Conservation (phyloP, 2,329 filamentous ascomycete genomes). For the Fusarium foetens region DNA sequence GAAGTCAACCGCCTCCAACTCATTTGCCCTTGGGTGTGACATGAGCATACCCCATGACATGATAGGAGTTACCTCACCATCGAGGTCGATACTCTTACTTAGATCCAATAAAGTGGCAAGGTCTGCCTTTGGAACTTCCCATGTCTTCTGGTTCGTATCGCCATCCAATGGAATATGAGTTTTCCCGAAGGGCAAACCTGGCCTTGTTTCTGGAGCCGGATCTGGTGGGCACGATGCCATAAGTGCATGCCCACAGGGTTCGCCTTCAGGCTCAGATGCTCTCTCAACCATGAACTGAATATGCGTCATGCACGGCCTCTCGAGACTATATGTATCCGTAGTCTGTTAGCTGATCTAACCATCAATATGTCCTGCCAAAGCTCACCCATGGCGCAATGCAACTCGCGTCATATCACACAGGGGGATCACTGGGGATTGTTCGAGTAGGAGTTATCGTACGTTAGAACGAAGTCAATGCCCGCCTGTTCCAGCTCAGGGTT, state of each 20-base stretch:
- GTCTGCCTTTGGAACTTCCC: conserved; percentile 80
- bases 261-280: conserved; percentile 67
- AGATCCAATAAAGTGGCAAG: conserved; percentile 85
- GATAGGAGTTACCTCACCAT: conserved; percentile 92
- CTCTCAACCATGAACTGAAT: conserved; percentile 80
- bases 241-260: conserved; percentile 86
- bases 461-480: conserved; percentile 90
- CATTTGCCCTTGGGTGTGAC: conserved; percentile 73
- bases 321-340: conserved; percentile 71
- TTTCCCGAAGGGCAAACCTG: conserved; percentile 64
- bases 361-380: conserved; percentile 28
- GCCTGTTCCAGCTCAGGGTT: conserved; percentile 80
- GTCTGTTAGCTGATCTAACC: conserved; percentile 56
- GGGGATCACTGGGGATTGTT: conserved; percentile 73
- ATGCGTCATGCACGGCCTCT: conserved; percentile 93
- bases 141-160: conserved; percentile 72
- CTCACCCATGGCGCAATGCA: conserved; percentile 33
- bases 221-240: conserved; percentile 92
- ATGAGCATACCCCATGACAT: conserved; percentile 92
- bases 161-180: conserved; percentile 50
- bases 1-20: conserved; percentile 76
- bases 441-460: conserved; percentile 76
- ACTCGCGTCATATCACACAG: conserved; percentile 55
- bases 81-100: conserved; percentile 82
- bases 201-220: conserved; percentile 60